Base-by-base conservation (phyloP, 163 green algal genomes). In the Volvox carteri region DNA sequence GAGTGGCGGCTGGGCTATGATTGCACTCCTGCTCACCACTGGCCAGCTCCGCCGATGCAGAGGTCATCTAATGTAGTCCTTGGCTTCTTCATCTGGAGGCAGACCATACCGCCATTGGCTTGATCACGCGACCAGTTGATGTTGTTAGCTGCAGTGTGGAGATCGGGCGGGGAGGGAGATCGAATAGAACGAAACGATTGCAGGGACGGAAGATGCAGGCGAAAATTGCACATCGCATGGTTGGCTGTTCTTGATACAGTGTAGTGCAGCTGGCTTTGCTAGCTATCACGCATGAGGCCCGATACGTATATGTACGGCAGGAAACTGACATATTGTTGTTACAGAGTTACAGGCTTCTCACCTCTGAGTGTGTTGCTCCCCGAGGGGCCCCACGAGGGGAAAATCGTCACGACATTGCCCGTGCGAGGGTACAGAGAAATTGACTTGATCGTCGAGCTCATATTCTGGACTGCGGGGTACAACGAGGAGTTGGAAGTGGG, bases 321-420 rank as follows among this genome's bases (percentile, higher is more conserved):
- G n/a, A n/a, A n/a, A n/a, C n/a, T n/a, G n/a, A n/a, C n/a, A n/a
- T n/a, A n/a, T n/a, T n/a, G n/a, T n/a, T n/a, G n/a, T n/a, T n/a
- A n/a, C n/a, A n/a, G n/a, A n/a, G n/a, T n/a, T n/a, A n/a, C n/a
- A n/a, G n/a, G n/a, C n/a, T n/a, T 46, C 65, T 48, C 35, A 75
- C 65, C 65, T 46, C 33, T 75, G 65, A 75, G 65, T 5, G 65
- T 75, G 30, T 75, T 67, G 56, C 19, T 75, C 33, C 65, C 65
- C 30, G 65, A 33, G 1, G 33, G 30, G 33, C 30, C 65, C 65
- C 65, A 75, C 3, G 33, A 48, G 30, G 65, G 25, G 9, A 21
- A 42, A 4, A 75, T 2, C 65, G 28, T 28, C 21, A 46, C 1
- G 7, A 46, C 35, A 2, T 18, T 44, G 2, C 65, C 65, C 25